These are phyloP conservation scores for Chlorella sp. DNA, from an alignment of 139 green algal genomes.

Conservation along the genomic window DNA sequence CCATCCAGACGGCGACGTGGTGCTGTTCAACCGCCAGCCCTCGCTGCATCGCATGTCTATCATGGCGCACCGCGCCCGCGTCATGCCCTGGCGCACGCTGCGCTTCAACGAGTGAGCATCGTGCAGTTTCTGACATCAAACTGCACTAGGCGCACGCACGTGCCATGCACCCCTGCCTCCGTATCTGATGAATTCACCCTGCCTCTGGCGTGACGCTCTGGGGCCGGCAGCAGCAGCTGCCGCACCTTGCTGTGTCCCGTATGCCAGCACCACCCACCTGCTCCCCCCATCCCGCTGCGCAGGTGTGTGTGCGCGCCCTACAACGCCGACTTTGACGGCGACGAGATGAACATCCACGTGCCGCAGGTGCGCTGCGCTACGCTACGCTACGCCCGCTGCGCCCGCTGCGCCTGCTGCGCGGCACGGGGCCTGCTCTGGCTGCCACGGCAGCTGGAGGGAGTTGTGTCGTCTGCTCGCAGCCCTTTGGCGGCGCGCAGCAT, in stretches of 20 bases:
- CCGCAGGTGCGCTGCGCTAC: slow-evolving; percentile 64
- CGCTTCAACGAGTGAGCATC: slow-evolving; percentile 97
- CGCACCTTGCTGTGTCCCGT: too few species aligned
- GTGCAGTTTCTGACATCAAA: too few species aligned
- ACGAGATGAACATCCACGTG: slow-evolving; percentile 99
- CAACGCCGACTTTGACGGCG: slow-evolving; percentile 99
- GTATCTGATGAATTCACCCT: too few species aligned
- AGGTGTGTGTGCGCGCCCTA: slow-evolving; percentile 86
- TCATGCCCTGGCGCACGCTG: slow-evolving; percentile 92
- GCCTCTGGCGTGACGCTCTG: too few species aligned
- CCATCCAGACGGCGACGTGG: slow-evolving; percentile 87
- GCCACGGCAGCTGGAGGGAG: not conserved
- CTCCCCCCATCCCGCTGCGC: too few species aligned
- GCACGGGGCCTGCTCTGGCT: not conserved
- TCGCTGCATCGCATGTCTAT: slow-evolving; percentile 97
- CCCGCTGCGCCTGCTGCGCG: not conserved
- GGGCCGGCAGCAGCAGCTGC: too few species aligned
- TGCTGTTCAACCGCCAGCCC: slow-evolving; percentile 99
- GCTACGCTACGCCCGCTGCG: not conserved
- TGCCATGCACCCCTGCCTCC: too few species aligned
- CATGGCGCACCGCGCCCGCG: slow-evolving; percentile 92
- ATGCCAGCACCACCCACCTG: too few species aligned
- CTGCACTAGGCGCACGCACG: too few species aligned
- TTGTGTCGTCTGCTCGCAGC: not conserved
- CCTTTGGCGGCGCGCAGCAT: too few species aligned